Evolutionary conservation across 305 asterid genomes (phyloP).

Genomic region (Solanum hybrid): DNA sequence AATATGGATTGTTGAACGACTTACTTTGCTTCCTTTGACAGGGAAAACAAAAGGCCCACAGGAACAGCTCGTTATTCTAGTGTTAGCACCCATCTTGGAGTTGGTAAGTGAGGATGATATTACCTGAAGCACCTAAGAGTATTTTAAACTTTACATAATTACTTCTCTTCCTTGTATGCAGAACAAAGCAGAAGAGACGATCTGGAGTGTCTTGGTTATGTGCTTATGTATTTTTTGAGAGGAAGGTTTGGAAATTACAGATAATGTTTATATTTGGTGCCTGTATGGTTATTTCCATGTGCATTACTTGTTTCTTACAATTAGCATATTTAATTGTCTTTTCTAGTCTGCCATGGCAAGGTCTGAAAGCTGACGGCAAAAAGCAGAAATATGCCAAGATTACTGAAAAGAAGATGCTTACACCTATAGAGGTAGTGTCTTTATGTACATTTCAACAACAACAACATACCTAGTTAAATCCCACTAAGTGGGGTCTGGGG

Average conservation of each 20-base stretch:
- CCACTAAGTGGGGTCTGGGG: neutral
- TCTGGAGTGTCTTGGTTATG: constrained; percentile 84
- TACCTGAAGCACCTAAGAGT: neutral
- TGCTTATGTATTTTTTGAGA: constrained; percentile 75
- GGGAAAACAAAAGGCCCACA: constrained; percentile 81
- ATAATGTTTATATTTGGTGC: neutral
- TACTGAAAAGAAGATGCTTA: constrained; percentile 79
- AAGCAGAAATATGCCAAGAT: constrained; percentile 73
- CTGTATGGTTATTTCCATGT: neutral
- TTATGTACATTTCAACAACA: neutral
- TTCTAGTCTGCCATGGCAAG: constrained; percentile 92
- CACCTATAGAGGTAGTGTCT: constrained; percentile 59
- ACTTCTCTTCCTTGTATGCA: constrained; percentile 17
- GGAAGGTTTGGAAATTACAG: constrained; percentile 46
- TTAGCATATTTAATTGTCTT: constrained; percentile 3
- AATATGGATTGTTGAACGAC: neutral
- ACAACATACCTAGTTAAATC: neutral
- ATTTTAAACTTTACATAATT: neutral
- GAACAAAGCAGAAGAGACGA: constrained; percentile 97
- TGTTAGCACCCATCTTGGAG: constrained; percentile 80
- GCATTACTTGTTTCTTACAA: neutral
- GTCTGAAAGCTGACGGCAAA: constrained; percentile 72
- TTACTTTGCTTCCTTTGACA: constrained; percentile 14
- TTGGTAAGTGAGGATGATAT: constrained; percentile 40
- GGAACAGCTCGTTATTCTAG: constrained; percentile 92